Evolutionary conservation across 1,139 yeast species (phyloP), one percentile per base, ranked within the genome.

Genomic region (Sugiyamaella neomexicana): DNA sequence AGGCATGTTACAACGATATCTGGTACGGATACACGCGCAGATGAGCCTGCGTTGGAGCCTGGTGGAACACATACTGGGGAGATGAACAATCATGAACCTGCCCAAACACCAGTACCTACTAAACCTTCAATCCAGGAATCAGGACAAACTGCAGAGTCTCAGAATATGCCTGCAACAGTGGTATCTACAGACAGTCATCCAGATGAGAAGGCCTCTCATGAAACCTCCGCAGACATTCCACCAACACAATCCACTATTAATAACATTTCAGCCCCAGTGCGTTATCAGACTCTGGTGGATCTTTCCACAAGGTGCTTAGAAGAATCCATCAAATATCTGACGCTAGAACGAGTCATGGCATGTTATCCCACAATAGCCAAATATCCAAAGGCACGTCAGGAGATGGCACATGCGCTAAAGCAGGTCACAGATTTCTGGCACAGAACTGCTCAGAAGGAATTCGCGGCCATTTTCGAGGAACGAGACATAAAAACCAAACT

Each of bases 391-490:
- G 93, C 91, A 0, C 66, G 69, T 5, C 71, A 71, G 34, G 75
- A 81, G 1, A 70, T 89, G 15, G 77, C 78, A 32, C 79, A 78
- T 39, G 86, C 90, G 2, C 75, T 86, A 53, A 69, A 73, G 5
- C 93, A 86, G 64, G 79, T 88, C 16, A 70, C 78, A 8, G 77
- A 78, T 32, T 83, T 81, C 60, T 86, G 93, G 88, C 75, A 75
- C 42, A 70, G 73, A 10, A 79, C 80, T 29, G 79, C 89, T 1
- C 67, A 76, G 53, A 73, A 76, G 38, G 95, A 89, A 67, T 86
- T 88, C 60, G 80, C 80, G 6, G 77, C 81, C 43, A 85, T 89
- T 2, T 83, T 82, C 64, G 68, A 73, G 10, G 96, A 89, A 59
- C 73, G 90, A 38, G 76, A 81, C 27, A 74, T 87, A 1, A 75